These are phyloP conservation scores for Eucalyptus brandiana DNA, from an alignment of 345 rosid genomes.

Conservation along the genomic window DNA sequence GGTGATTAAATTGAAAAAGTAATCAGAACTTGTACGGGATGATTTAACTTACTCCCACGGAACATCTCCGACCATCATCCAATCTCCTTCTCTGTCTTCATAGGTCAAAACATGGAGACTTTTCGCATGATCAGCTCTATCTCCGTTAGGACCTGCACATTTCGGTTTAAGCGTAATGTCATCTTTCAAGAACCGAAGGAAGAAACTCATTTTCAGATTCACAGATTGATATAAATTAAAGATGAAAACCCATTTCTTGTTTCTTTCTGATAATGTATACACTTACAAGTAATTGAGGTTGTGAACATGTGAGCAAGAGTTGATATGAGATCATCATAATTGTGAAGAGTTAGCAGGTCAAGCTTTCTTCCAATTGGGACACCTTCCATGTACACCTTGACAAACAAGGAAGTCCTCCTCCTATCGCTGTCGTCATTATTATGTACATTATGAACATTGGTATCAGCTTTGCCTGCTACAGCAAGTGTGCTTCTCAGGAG, in stretches of 20 bases:
- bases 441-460: background rate
- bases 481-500: conserved; percentile 10
- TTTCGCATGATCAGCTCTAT: background rate
- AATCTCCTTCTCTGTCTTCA: conserved; percentile 54
- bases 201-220: background rate
- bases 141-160: background rate
- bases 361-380: conserved; percentile 57
- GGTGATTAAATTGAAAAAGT: background rate
- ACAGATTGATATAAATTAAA: background rate
- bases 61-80: conserved; percentile 68
- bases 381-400: conserved; percentile 68
- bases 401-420: conserved; percentile 7
- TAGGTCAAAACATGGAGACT: conserved; percentile 24
- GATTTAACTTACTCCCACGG: conserved; percentile 40
- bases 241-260: background rate
- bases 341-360: conserved; percentile 31
- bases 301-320: conserved; percentile 22
- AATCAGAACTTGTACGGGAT: background rate
- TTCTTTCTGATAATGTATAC: background rate
- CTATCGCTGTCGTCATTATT: background rate
- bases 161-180: background rate
- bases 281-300: conserved; percentile 25
- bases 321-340: conserved; percentile 15
- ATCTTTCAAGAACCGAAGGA: background rate
- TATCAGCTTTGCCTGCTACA: background rate